These are phyloP conservation scores for Lolium perenne DNA, from an alignment of 176 grass and related monocot species.

Conservation along the genomic window DNA sequence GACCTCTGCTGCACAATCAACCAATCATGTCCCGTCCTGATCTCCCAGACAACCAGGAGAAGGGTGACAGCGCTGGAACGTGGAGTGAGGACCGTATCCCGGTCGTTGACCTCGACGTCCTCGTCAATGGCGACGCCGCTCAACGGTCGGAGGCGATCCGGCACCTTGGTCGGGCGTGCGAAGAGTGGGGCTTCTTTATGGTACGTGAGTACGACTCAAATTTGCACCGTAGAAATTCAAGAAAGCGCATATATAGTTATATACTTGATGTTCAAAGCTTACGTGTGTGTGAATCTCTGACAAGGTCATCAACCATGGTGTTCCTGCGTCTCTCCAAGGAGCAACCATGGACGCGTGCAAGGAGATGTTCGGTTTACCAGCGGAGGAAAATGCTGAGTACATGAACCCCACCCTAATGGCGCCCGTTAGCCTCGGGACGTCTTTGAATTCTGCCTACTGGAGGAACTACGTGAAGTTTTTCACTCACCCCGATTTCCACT, in stretches of 20 bases:
- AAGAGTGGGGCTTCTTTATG: constrained; percentile 92
- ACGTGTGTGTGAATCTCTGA: not conserved
- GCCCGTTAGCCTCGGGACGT: constrained; percentile 56
- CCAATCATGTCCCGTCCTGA: not conserved
- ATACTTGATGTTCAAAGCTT: not conserved
- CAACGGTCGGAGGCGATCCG: constrained; percentile 48
- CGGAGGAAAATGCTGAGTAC: constrained; percentile 50
- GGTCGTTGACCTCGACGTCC: constrained; percentile 56
- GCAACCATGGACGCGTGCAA: constrained; percentile 26
- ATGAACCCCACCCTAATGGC: constrained; percentile 43
- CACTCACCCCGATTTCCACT: constrained; percentile 68
- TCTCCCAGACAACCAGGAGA: not conserved
- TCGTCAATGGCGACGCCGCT: constrained; percentile 44
- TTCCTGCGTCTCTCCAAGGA: constrained; percentile 51
- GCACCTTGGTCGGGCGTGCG: constrained; percentile 58
- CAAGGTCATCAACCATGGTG: constrained; percentile 71
- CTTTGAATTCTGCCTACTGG: constrained; percentile 53
- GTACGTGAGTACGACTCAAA: constrained; percentile 27
- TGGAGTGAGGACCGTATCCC: constrained; percentile 42
- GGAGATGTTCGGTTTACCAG: constrained; percentile 51
- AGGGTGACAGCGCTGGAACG: not conserved
- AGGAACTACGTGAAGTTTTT: constrained; percentile 73
- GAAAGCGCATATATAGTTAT: not conserved
- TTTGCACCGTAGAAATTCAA: not conserved
- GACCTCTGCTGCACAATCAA: not conserved